Base-by-base conservation (phyloP, 2,329 filamentous ascomycete species). In the Pseudogymnoascus sp. region DNA sequence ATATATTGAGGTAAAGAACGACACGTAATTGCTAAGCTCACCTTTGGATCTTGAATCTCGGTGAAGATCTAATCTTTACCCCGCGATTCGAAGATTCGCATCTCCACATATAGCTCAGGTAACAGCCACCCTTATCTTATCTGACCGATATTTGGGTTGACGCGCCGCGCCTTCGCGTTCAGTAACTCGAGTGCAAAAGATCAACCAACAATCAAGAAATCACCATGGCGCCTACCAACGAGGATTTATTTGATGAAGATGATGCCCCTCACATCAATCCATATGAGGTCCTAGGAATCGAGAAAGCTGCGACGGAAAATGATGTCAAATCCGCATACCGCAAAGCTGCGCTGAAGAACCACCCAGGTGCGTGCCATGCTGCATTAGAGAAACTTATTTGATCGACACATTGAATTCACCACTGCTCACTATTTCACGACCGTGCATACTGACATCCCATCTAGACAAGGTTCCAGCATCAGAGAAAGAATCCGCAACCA, bases 241-340 rank as follows among this genome's bases (percentile, higher is more conserved):
- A 72, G 33, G 70, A 71, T 38, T 47, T 70, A 7, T 53, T 68
- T 31, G 69, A 71, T 61, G 19, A 61, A 31, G 69, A 71, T 19
- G 67, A 68, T 5, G 68, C 68, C 6, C 71, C 70, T 24, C 53
- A 62, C 6, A 85, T 89, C 47, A 80, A 90, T 69, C 93, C 95
- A 0, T 99, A 99, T 72, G 83, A 87, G 70, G 84, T 93, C 62
- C 85, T 99, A 7, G 83, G 80, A 21, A 75, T 99, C 42, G 81
- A 87, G 38, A 84, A 85, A 65, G 79, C 83, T 61, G 92, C 92
- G 13, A 90, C 89, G 0, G 78, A 86, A 42, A 86, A 91, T 66
- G 85, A 96, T 71, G 84, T 99, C 77, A 97, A 96, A 74, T 86
- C 85, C 16, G 91, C 93, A 16, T 99, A 99, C 79, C 89, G 91